Evolutionary conservation across 139 green algal species (phyloP), one percentile per base, ranked within the genome.

Genomic region (Coelastrella sp.): DNA sequence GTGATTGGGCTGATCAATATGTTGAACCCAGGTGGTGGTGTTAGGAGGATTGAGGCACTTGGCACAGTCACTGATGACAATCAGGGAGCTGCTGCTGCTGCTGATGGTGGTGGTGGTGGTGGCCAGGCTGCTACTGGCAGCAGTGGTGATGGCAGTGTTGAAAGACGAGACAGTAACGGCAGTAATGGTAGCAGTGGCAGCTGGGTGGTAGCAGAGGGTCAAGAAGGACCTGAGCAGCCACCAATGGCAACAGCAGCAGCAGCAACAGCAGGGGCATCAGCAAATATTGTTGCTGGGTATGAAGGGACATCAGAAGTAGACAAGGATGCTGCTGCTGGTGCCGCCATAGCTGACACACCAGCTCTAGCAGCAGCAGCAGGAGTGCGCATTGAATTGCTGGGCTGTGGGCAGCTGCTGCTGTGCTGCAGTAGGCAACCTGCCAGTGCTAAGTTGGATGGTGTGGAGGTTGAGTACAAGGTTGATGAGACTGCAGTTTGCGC

Each of bases 371-470:
- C n/a, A 64, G 71, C 72, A 27, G 41, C 8, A 4, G 51, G 4
- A 38, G 4, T 79, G 13, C 13, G 15, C n/a, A 35, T 66, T 27
- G 27, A 64, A 27, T 2, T 80, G 2, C 2, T 66, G 8, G 72
- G 72, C 7, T 80, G 72, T 67, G 72, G 72, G 30, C 23, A 67
- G 72, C 48, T 80, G 13, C 48, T 80, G 72, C 30, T 80, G 11
- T 67, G 40, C 17, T 66, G 30, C 48, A 80, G 30, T 50, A 32
- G 34, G 19, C 17, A 6, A 1, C 48, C 72, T 27, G 9, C 27
- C 27, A 15, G 6, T 32, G 48, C 66, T 13, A 6, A 50, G 72
- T 30, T 80, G 45, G 72, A 80, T 67, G 48, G 72, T 40, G 43
- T 17, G 5, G 43, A 35, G 19, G 72, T 30, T 7, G 19, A 19